A percentile compares a stretch with the other conserved stretches of the same genome.
Evolutionary conservation across 2,329 filamentous ascomycete species (phyloP).

Genomic region (Alternaria sp.): DNA sequence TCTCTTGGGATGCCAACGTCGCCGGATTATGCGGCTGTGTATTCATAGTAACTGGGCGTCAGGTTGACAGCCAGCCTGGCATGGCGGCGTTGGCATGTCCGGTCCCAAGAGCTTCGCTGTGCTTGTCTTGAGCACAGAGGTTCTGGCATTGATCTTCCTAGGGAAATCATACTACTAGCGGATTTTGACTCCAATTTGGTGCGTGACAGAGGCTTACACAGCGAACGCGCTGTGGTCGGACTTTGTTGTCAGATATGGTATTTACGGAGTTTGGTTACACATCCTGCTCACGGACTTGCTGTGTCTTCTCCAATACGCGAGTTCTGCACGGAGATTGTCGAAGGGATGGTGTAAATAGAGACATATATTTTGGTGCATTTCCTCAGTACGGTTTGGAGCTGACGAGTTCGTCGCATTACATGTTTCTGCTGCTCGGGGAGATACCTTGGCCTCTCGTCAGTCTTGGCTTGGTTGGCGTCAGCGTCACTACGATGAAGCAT

Average conservation of each 20-base stretch:
- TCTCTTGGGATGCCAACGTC: background rate
- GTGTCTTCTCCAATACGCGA: background rate
- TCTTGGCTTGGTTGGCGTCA: background rate
- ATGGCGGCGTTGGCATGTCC: background rate
- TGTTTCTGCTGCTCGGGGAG: background rate
- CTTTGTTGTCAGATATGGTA: background rate
- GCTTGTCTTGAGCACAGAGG: slow-evolving; percentile 1
- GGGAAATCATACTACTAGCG: background rate
- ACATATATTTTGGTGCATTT: background rate
- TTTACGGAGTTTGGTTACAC: background rate
- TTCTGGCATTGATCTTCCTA: background rate
- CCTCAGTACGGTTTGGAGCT: background rate
- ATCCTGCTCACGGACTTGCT: background rate
- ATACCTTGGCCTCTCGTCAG: background rate
- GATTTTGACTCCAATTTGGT: background rate
- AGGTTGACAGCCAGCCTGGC: background rate
- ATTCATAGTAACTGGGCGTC: background rate
- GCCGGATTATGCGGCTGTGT: background rate
- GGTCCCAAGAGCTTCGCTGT: background rate
- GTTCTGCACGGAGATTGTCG: background rate
- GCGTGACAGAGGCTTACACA: background rate
- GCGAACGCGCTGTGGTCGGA: background rate
- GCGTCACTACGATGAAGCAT: background rate
- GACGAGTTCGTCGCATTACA: background rate
- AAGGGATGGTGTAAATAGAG: background rate